These are phyloP conservation scores for Stachybotrys chartarum DNA, from an alignment of 2,329 filamentous ascomycete genomes.

Conservation along the genomic window DNA sequence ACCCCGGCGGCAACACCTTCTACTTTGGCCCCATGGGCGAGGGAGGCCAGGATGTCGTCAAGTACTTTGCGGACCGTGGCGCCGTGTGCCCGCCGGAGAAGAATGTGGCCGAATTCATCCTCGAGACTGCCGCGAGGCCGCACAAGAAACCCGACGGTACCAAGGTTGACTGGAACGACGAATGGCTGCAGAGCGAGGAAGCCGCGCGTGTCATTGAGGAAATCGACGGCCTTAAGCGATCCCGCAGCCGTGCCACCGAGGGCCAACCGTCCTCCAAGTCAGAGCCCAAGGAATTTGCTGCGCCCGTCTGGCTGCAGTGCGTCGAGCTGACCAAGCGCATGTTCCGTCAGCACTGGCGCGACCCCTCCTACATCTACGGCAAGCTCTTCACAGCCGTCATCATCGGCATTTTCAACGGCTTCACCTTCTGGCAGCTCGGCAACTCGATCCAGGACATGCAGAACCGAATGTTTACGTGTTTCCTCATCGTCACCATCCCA, in stretches of 20 bases:
- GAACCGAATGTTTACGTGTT: constrained; percentile 66
- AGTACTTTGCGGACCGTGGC: constrained; percentile 53
- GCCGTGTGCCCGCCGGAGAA: constrained; percentile 53
- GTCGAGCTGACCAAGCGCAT: constrained; percentile 60
- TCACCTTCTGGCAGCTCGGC: constrained; percentile 66
- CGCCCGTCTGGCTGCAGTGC: constrained; percentile 54
- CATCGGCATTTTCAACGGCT: constrained; percentile 69
- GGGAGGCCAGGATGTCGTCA: constrained; percentile 34
- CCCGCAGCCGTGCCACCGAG: constrained; percentile 6
- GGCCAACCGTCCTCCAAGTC: not conserved
- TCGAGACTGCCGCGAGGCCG: constrained; percentile 32
- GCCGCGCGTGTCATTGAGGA: constrained; percentile 51
- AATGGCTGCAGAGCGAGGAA: constrained; percentile 61
- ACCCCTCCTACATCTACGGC: constrained; percentile 68
- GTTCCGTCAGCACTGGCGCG: constrained; percentile 67
- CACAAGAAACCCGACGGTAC: not conserved
- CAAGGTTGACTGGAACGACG: constrained; percentile 56
- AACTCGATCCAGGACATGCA: constrained; percentile 61
- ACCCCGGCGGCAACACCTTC: constrained; percentile 42
- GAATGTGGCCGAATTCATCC: constrained; percentile 43
- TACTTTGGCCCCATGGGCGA: constrained; percentile 47
- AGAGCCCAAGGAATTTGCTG: constrained; percentile 51
- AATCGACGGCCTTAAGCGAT: constrained; percentile 51
- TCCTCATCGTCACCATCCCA: constrained; percentile 57
- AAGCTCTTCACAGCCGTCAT: constrained; percentile 66